A percentile compares a stretch with the other conserved stretches of the same genome.
phyloP scores from a whole-genome alignment of 305 asterid species.

The Nicotiana rustica region DNA sequence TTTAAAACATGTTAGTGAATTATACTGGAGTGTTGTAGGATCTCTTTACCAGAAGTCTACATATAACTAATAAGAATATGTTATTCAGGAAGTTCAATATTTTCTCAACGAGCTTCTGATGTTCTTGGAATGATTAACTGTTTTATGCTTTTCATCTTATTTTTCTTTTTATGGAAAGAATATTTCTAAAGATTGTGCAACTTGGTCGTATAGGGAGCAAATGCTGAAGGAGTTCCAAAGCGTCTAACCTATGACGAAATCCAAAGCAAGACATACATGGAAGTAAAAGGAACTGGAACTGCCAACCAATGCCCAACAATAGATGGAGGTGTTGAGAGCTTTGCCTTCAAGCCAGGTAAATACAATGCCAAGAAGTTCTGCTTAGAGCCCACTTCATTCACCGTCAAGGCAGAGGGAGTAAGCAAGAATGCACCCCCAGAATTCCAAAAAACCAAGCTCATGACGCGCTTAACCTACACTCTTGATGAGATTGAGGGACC shows the following conservation, averaged over 20 bases:
- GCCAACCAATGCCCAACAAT: conserved; percentile 99
- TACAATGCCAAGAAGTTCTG: conserved; percentile 87
- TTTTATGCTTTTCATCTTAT: not conserved
- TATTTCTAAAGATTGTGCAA: not conserved
- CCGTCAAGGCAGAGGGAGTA: conserved; percentile 88
- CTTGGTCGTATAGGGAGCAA: conserved; percentile 66
- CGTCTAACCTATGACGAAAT: conserved; percentile 86
- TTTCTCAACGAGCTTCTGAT: not conserved
- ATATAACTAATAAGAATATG: not conserved
- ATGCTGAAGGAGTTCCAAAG: conserved; percentile 79
- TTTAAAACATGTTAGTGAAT: not conserved
- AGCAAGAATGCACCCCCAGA: conserved; percentile 83
- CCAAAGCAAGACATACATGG: conserved; percentile 92
- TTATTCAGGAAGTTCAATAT: not conserved
- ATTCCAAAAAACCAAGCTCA: conserved; percentile 97
- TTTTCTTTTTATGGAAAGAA: not conserved
- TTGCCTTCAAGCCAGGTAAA: conserved; percentile 82
- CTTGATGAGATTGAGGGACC: conserved; percentile 98
- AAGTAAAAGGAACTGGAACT: conserved; percentile 95
- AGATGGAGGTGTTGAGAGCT: conserved; percentile 77
- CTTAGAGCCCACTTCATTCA: conserved; percentile 97
- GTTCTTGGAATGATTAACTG: not conserved
- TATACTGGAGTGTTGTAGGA: not conserved
- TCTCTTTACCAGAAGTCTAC: not conserved
- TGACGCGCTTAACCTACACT: conserved; percentile 98